Conservation (phyloP, 129 eudicot genomes). For the Saposhnikovia divaricata region DNA sequence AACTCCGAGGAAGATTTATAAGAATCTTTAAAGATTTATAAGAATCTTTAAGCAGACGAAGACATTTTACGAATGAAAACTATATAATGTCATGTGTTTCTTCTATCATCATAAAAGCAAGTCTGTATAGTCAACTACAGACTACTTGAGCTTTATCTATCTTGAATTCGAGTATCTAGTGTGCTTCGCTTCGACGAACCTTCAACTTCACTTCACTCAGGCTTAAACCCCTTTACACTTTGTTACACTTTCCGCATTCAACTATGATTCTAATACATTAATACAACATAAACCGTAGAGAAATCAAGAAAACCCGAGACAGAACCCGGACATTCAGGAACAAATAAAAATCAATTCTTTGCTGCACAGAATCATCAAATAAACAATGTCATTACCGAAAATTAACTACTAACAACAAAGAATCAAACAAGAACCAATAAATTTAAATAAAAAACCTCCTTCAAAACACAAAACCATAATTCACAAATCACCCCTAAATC, state of each 20-base stretch:
- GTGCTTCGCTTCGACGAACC: not conserved
- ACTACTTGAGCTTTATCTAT: not conserved
- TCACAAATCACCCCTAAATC: not conserved
- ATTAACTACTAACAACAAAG: not conserved
- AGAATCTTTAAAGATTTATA: not conserved
- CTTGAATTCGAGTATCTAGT: not conserved
- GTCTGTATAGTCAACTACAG: not conserved
- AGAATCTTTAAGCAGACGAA: not conserved
- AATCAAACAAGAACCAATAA: not conserved
- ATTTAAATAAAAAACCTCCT: not conserved
- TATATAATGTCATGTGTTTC: not conserved
- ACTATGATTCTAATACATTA: not conserved
- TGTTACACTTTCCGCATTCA: not conserved
- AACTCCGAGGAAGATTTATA: not conserved
- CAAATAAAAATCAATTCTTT: not conserved
- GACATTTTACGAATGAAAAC: not conserved
- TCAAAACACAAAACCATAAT: not conserved
- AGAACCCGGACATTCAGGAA: not conserved
- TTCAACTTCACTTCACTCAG: not conserved
- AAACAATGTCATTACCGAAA: not conserved
- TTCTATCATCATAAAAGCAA: not conserved
- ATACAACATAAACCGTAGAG: not conserved
- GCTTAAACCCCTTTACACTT: not conserved
- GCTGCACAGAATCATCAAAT: not conserved
- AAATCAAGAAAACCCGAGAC: no score